Percentiles rank a stretch among this genome's conserved stretches.
Evolutionary conservation across 2,329 filamentous ascomycete genomes (phyloP).

Genomic region (Aspergillus piperis): DNA sequence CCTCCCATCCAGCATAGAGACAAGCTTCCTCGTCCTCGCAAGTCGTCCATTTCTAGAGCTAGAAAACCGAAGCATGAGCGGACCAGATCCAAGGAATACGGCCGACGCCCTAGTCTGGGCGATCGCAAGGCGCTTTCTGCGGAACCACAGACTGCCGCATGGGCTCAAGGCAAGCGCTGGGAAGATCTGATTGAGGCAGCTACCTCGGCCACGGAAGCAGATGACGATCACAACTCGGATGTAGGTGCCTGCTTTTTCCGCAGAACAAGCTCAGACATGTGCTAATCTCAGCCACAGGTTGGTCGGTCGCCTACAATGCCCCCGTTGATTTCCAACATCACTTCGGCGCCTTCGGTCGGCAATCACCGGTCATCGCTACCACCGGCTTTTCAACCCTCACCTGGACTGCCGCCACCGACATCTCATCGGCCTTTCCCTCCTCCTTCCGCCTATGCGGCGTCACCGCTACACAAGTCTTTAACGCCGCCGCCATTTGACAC

Average conservation of each 20-base stretch:
- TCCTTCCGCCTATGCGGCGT: slow-evolving; percentile 73
- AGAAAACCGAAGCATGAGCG: slow-evolving; percentile 78
- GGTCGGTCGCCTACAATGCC: slow-evolving; percentile 45
- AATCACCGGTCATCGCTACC: slow-evolving; percentile 64
- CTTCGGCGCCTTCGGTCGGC: slow-evolving; percentile 41
- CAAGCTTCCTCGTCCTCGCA: slow-evolving; percentile 72
- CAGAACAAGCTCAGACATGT: slow-evolving; percentile 24
- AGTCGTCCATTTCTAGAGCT: slow-evolving; percentile 78
- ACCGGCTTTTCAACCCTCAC: slow-evolving; percentile 56
- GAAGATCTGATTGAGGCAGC: slow-evolving; percentile 94
- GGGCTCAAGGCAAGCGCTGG: slow-evolving; percentile 82
- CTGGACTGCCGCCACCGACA: slow-evolving; percentile 41
- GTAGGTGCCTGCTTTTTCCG: slow-evolving; percentile 42
- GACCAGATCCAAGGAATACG: slow-evolving; percentile 72
- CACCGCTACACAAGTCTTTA: slow-evolving; percentile 84
- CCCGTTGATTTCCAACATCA: slow-evolving; percentile 41
- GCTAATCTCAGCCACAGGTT: slow-evolving; percentile 39
- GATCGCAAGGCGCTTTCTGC: slow-evolving; percentile 83
- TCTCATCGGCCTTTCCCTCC: slow-evolving; percentile 49
- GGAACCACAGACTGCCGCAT: slow-evolving; percentile 74
- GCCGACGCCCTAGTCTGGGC: slow-evolving; percentile 70
- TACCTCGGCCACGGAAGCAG: slow-evolving; percentile 85
- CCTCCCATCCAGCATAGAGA: slow-evolving; percentile 77
- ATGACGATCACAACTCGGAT: slow-evolving; percentile 79
- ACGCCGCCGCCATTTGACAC: slow-evolving; percentile 75